Conservation (phyloP, 768 basidiomycete genomes). For the Pseudohyphozyma bogoriensis region DNA sequence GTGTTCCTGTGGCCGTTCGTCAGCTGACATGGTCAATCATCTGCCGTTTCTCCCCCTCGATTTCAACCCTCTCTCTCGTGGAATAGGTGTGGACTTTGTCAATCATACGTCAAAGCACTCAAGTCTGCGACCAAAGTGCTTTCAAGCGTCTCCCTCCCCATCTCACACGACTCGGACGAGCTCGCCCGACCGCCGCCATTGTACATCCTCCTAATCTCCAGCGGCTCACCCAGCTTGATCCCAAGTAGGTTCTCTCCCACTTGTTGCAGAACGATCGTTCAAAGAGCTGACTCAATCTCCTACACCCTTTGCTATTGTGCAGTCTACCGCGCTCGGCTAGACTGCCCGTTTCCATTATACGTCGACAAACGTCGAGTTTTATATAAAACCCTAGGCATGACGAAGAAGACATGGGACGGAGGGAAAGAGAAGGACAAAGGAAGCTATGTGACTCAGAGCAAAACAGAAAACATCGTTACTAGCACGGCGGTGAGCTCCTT, state of each 20-base stretch:
- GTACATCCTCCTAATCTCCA: slow-evolving; percentile 22
- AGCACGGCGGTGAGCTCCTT: slow-evolving; percentile 8
- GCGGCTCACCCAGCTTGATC: slow-evolving; percentile 14
- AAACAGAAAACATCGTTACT: slow-evolving; percentile 11
- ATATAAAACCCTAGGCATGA: slow-evolving; percentile 70
- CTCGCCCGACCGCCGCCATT: slow-evolving; percentile 8
- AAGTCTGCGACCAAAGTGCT: background rate
- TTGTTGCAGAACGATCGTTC: too few species aligned
- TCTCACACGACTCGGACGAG: background rate
- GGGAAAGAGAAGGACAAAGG: slow-evolving; percentile 47
- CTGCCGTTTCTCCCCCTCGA: too few species aligned
- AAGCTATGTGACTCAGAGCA: slow-evolving; percentile 46
- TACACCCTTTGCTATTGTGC: too few species aligned
- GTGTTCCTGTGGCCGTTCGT: background rate
- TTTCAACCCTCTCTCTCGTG: background rate
- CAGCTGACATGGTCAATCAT: background rate
- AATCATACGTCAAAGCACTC: slow-evolving; percentile 18
- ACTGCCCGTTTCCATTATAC: slow-evolving; percentile 61
- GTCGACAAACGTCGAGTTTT: slow-evolving; percentile 55
- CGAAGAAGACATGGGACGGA: slow-evolving; percentile 44
- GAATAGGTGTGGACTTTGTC: slow-evolving; percentile 21
- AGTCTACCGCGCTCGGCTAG: slow-evolving; percentile 38
- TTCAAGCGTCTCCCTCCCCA: slow-evolving; percentile 1
- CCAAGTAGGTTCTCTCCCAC: too few species aligned
- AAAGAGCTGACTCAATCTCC: too few species aligned